Base-by-base conservation (phyloP, 2,329 filamentous ascomycete genomes). In the Aquanectria penicillioides region DNA sequence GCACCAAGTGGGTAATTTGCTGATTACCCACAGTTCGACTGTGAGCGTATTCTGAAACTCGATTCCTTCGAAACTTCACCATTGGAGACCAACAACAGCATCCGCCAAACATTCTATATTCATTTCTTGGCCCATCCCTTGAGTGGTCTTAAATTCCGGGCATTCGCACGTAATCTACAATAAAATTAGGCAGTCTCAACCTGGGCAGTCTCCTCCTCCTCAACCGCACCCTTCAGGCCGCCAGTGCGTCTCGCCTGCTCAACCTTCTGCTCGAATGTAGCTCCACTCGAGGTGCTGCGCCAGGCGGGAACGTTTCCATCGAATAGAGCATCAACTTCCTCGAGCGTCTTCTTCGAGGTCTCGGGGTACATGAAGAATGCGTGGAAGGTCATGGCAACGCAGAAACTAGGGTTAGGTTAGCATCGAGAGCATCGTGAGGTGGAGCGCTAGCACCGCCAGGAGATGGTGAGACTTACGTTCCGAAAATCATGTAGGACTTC, bases 311-410 rank as follows among this genome's bases (percentile, higher is more conserved):
- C 7, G 23, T 66, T 54, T 12, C 34, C 38, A 3, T 68, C 68
- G 22, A 70, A 70, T 6, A 70, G 8, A 4, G 57, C 26, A 15
- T 70, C 68, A 0, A 70, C 60, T 22, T 70, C 68, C 33, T 70
- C 68, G 1, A 70, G 54, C 0, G 68, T 70, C 53, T 70, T 70
- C 6, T 57, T 65, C 7, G 78, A 77, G 0, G 83, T 87, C 71
- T 87, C 84, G 0, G 84, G 84, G 73, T 86, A 87, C 44, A 81
- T 65, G 64, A 87, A 85, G 67, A 81, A 83, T 5, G 67, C 65
- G 41, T 83, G 79, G 23, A 80, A 67, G 4, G 75, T 71, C 46
- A 77, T 78, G 25, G 74, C 77, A 29, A 80, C 66, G 54, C 75
- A 78, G 55, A 80, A 80, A 9, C 40, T 80, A 75, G 64, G n/a